These are phyloP conservation scores for Tagetes patula DNA, from an alignment of 129 eudicot species.

Conservation along the genomic window DNA sequence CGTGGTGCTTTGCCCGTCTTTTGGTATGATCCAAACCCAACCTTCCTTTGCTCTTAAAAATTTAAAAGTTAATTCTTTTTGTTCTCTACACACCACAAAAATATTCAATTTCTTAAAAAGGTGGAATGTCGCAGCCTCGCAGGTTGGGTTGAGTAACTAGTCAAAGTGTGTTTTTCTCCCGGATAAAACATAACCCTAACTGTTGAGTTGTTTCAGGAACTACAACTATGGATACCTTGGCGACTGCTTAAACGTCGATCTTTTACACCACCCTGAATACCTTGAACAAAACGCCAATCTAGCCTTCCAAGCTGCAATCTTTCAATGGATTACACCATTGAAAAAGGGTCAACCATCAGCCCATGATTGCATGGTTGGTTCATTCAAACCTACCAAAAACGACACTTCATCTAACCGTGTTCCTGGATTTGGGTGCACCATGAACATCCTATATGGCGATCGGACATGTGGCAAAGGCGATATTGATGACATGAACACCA, in stretches of 20 bases:
- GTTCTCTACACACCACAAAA: not conserved
- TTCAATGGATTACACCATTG: conserved; percentile 82
- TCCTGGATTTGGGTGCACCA: conserved; percentile 86
- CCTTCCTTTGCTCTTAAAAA: not conserved
- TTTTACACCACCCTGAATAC: conserved; percentile 88
- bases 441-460: conserved; percentile 83
- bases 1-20: conserved; percentile 95
- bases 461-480: conserved; percentile 77
- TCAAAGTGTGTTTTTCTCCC: conserved; percentile 22
- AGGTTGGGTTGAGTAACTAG: not conserved
- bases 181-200: not conserved
- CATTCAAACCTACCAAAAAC: conserved; percentile 80
- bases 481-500: conserved; percentile 65
- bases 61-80: not conserved
- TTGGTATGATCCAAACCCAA: conserved; percentile 46
- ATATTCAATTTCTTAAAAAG: not conserved
- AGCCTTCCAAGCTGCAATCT: conserved; percentile 92
- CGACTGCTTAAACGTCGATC: conserved; percentile 65
- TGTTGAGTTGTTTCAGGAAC: conserved; percentile 51
- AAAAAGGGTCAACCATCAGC: conserved; percentile 77
- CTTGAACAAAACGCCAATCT: conserved; percentile 91
- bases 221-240: conserved; percentile 78
- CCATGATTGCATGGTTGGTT: conserved; percentile 77
- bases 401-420: conserved; percentile 63
- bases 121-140: not conserved